Evolutionary conservation across 2,329 filamentous ascomycete species (phyloP).

Genomic region (Verticillium isaacii): DNA sequence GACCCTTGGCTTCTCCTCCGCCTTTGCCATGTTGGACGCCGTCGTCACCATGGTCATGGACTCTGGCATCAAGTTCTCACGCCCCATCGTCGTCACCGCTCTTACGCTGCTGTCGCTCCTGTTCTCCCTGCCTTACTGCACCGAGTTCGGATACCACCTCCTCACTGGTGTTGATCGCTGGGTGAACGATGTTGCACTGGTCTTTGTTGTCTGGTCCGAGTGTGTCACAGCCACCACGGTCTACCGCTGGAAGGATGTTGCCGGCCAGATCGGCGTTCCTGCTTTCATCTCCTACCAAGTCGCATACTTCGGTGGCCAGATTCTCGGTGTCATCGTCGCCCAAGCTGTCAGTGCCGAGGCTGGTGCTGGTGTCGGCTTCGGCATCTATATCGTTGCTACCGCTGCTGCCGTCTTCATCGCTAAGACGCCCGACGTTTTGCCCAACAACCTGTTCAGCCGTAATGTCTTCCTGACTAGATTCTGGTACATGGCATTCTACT

Average conservation of each 20-base stretch:
- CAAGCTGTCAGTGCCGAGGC: conserved; percentile 38
- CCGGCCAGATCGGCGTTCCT: conserved; percentile 35
- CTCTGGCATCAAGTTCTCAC: conserved; percentile 39
- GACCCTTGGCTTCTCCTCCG: conserved; percentile 52
- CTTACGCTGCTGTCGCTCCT: conserved; percentile 46
- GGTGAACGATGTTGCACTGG: conserved; percentile 49
- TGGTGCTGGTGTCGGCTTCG: conserved; percentile 47
- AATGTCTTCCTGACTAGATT: conserved; percentile 33
- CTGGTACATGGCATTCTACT: conserved; percentile 53
- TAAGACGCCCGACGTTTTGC: conserved; percentile 33
- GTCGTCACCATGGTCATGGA: conserved; percentile 50
- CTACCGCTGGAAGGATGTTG: conserved; percentile 46
- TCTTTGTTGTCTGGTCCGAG: conserved; percentile 51
- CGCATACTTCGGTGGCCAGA: conserved; percentile 48
- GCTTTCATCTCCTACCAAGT: conserved; percentile 41
- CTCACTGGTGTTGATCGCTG: conserved; percentile 50
- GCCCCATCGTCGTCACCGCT: conserved; percentile 42
- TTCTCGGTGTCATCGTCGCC: conserved; percentile 45
- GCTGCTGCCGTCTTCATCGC: conserved; percentile 33
- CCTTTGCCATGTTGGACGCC: conserved; percentile 56
- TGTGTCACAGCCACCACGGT: conserved; percentile 47
- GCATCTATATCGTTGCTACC: conserved; percentile 39
- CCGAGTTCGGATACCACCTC: conserved; percentile 52
- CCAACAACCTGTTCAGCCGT: conserved; percentile 35
- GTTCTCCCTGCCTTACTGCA: conserved; percentile 51